These are phyloP conservation scores for Cryptosporidium meleagridis DNA, from an alignment of 169 alveolate genomes.

Conservation along the genomic window DNA sequence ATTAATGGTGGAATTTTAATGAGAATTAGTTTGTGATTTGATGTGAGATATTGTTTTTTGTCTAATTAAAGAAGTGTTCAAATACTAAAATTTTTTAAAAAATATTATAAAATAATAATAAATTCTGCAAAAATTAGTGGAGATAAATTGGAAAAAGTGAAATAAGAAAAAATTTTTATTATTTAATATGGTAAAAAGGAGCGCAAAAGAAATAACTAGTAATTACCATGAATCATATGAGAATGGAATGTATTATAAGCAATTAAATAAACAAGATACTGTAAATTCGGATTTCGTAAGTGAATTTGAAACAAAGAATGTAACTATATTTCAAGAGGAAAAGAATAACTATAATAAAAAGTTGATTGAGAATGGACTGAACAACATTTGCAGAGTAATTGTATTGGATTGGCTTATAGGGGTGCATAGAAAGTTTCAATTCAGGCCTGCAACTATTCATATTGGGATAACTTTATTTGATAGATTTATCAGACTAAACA, in stretches of 20 bases:
- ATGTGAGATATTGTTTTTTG: background rate
- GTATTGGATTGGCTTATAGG: conserved; percentile 72
- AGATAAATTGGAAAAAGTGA: background rate
- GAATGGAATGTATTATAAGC: background rate
- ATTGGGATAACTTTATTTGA: conserved; percentile 66
- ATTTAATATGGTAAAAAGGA: background rate
- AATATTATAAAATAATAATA: background rate
- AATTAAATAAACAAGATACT: background rate
- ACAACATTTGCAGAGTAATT: conserved; percentile 66
- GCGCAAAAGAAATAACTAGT: background rate
- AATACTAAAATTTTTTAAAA: background rate
- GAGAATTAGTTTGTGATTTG: background rate
- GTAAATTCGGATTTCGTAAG: background rate
- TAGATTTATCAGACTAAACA: conserved; percentile 34
- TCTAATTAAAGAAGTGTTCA: background rate
- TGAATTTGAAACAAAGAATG: background rate
- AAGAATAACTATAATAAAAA: conserved; percentile 17
- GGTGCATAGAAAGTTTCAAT: conserved; percentile 72
- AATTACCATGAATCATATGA: background rate
- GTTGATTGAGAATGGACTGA: conserved; percentile 47
- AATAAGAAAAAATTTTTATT: background rate
- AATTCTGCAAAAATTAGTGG: background rate
- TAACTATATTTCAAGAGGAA: background rate
- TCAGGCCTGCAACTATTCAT: conserved; percentile 71
- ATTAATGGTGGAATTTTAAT: conserved; percentile 8